phyloP scores from a whole-genome alignment of 148 eudicot genomes.

The Limonium bicolor region DNA sequence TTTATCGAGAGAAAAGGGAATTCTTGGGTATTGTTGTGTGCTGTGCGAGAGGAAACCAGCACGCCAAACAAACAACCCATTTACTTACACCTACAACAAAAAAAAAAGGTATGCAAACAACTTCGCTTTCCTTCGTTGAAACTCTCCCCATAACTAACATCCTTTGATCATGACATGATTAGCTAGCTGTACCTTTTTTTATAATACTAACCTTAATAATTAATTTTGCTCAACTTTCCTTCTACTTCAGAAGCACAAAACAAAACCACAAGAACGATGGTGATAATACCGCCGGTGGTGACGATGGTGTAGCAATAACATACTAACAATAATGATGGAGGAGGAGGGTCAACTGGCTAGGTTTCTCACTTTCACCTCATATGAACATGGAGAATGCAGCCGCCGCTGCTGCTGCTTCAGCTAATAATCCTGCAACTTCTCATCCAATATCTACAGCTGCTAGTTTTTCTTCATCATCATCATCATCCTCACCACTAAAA shows the following conservation, averaged over 20 bases:
- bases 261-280: conserved; percentile 23
- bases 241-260: background rate
- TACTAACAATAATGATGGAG: conserved; percentile 13
- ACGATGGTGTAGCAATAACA: conserved; percentile 13
- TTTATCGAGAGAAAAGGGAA: background rate
- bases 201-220: background rate
- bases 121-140: too few relatives aligned
- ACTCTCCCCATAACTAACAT: too few relatives aligned
- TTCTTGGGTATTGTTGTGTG: background rate
- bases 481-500: conserved; percentile 12
- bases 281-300: conserved; percentile 21
- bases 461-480: conserved; percentile 6
- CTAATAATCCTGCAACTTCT: conserved; percentile 13
- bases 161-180: conserved; percentile 9
- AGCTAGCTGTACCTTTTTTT: background rate
- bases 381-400: conserved; percentile 28
- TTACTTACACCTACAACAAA: too few relatives aligned
- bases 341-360: conserved; percentile 30
- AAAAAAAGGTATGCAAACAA: too few relatives aligned
- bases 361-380: conserved; percentile 47
- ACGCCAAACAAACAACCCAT: too few relatives aligned
- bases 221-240: background rate
- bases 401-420: background rate
- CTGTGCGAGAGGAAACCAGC: background rate
- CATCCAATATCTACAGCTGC: conserved; percentile 11